Conservation (phyloP, 169 alveolate species). For the Theileria sp. region DNA sequence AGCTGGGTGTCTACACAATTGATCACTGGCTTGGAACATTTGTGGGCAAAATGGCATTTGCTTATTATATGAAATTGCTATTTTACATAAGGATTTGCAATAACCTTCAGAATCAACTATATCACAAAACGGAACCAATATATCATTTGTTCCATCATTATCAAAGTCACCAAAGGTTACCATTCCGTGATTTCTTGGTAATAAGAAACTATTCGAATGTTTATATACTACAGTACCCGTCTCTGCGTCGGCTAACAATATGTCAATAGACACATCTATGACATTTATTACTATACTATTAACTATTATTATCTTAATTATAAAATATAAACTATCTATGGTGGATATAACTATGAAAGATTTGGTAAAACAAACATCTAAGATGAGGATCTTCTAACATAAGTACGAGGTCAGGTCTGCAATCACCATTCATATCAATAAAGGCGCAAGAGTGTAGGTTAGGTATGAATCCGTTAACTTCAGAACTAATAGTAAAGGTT, state of each 20-base stretch:
- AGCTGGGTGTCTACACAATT: constrained; percentile 74
- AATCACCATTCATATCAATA: constrained; percentile 84
- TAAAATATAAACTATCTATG: neutral
- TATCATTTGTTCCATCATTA: constrained; percentile 81
- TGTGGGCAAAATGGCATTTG: constrained; percentile 74
- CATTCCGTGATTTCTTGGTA: constrained; percentile 72
- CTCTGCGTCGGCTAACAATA: neutral
- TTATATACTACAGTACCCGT: neutral
- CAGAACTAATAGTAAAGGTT: constrained; percentile 25
- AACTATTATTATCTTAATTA: neutral
- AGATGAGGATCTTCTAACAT: constrained; percentile 48
- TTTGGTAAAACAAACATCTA: constrained; percentile 6
- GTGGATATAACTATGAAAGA: neutral
- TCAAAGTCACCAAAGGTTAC: constrained; percentile 76
- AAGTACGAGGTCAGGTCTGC: constrained; percentile 82
- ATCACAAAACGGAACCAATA: constrained; percentile 75
- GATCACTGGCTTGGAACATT: constrained; percentile 66
- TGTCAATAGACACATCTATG: neutral
- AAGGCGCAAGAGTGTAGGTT: constrained; percentile 81
- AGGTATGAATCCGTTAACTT: constrained; percentile 61
- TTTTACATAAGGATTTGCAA: constrained; percentile 45
- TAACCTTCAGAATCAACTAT: constrained; percentile 27
- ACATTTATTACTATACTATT: neutral
- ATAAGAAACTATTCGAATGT: neutral
- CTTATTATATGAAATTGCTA: constrained; percentile 62